These are phyloP conservation scores for Cyclotella atomus DNA, from an alignment of 108 stramenopile genomes.

Conservation along the genomic window DNA sequence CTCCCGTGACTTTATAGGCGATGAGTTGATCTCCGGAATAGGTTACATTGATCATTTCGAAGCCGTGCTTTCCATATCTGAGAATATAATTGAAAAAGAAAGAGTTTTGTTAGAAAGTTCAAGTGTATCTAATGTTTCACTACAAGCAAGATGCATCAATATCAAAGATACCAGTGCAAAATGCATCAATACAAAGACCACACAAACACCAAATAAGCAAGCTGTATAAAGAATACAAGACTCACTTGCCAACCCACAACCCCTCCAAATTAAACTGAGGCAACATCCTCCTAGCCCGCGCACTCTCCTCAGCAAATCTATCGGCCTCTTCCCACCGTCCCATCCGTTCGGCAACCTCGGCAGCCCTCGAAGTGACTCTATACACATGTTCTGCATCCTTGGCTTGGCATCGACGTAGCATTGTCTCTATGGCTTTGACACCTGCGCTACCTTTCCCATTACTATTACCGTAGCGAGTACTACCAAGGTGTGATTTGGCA, in stretches of 20 bases:
- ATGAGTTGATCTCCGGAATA: conserved; percentile 76
- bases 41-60: conserved; percentile 70
- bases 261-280: conserved; percentile 84
- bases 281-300: conserved; percentile 54
- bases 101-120: no score
- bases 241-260: conserved; percentile 88
- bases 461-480: not conserved
- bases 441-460: not conserved
- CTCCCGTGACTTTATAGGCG: conserved; percentile 84
- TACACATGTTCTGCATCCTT: conserved; percentile 50
- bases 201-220: not conserved
- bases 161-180: not conserved
- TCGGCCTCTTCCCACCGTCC: conserved; percentile 44
- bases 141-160: no score
- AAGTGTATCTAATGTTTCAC: no score
- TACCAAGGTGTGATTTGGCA: not conserved
- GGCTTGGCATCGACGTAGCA: conserved; percentile 25
- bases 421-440: conserved; percentile 1
- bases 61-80: conserved; percentile 76
- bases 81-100: not conserved
- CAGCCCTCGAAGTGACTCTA: conserved; percentile 28
- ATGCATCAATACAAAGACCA: not conserved
- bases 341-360: conserved; percentile 44
- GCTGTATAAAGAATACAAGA: conserved; percentile 8
- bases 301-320: conserved; percentile 48